Conservation (phyloP, 805 yeast genomes). For the Sugiyamaella chiloensis region DNA sequence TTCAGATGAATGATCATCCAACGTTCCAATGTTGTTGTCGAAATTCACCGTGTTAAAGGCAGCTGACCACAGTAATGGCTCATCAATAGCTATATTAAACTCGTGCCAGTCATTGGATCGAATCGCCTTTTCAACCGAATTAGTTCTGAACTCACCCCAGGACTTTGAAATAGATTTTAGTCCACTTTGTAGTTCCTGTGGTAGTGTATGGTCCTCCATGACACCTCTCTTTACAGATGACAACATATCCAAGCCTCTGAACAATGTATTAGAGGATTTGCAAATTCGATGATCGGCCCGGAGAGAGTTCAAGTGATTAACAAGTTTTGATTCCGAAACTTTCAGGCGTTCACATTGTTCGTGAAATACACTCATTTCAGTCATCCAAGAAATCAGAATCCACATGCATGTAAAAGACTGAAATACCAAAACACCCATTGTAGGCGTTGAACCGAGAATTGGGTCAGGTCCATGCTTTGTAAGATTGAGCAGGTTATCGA, state of each 20-base stretch:
- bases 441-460: conserved; percentile 5
- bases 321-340: background rate
- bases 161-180: background rate
- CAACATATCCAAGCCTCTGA: conserved; percentile 1
- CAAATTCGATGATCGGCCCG: background rate
- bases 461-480: background rate
- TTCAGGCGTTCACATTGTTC: background rate
- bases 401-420: conserved; percentile 12
- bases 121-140: background rate
- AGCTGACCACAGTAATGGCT: background rate
- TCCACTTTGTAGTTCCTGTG: background rate
- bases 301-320: background rate
- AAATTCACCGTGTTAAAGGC: background rate
- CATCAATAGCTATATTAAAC: background rate
- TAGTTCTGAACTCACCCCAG: background rate
- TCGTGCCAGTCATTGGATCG: background rate
- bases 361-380: background rate
- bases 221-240: background rate
- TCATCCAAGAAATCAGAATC: conserved; percentile 3
- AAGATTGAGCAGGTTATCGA: background rate
- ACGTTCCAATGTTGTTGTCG: background rate
- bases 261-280: background rate
- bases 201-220: background rate
- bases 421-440: conserved; percentile 9
- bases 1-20: background rate